Conservation (phyloP, 2,329 filamentous ascomycete species). For the Fusarium virguliforme region DNA sequence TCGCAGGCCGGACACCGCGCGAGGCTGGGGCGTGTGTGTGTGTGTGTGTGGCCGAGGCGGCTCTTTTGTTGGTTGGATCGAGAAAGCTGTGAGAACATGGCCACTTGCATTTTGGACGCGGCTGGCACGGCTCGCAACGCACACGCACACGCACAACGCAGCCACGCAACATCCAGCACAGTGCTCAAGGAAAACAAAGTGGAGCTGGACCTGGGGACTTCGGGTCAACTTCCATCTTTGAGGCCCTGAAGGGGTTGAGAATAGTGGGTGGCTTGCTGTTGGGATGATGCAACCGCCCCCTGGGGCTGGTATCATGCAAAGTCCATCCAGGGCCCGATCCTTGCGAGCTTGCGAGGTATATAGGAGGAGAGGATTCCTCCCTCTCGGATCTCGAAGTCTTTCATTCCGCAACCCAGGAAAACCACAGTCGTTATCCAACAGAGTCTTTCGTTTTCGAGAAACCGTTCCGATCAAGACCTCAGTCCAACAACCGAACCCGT, state of each 20-base stretch:
- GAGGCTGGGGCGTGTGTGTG: conserved; percentile 11
- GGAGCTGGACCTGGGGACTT: conserved; percentile 34
- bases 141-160: not conserved
- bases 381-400: conserved; percentile 23
- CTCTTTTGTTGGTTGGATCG: not conserved
- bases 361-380: conserved; percentile 37
- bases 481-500: conserved; percentile 3
- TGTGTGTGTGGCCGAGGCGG: not conserved
- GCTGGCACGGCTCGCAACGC: conserved; percentile 20
- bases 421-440: conserved; percentile 40
- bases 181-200: not conserved
- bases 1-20: not conserved
- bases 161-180: not conserved
- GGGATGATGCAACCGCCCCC: conserved; percentile 48
- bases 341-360: conserved; percentile 39
- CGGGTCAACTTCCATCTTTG: conserved; percentile 43
- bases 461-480: conserved; percentile 23
- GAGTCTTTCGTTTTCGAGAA: conserved; percentile 36
- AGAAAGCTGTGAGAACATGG: not conserved
- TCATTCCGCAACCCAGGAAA: conserved; percentile 27
- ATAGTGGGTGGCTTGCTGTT: conserved; percentile 42
- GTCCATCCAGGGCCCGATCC: conserved; percentile 31
- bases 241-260: conserved; percentile 33
- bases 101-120: conserved; percentile 20
- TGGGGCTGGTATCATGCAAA: conserved; percentile 41